Base-by-base conservation (phyloP, 768 basidiomycete species). In the Mrakia hoshinonis region DNA sequence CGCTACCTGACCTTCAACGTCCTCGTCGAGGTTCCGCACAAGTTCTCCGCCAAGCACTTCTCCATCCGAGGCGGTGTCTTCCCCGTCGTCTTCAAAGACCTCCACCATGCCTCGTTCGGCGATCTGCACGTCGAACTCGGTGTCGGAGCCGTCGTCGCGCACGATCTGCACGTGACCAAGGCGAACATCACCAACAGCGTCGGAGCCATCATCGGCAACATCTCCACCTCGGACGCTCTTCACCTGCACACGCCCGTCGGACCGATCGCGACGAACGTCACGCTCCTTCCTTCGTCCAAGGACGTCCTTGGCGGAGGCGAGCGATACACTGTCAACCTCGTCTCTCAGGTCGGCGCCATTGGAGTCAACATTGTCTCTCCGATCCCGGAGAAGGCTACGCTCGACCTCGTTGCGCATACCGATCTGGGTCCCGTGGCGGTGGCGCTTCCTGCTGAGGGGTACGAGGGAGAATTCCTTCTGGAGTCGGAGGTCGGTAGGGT, bases 141-240 rank as follows among this genome's bases (percentile, higher is more conserved):
- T 4, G 31, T 61, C 36, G 58, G 58, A 9, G 34, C 36, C 1
- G 58, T 61, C 1, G 36, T 61, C 11, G 31, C 58, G 1, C 58
- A 61, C 22, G 36, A 36, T 31, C 58, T 61, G 22, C 58, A 36
- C 36, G 11, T 36, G 22, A 9, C 18, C 36, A 36, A 1, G 9
- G n/a, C 58, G 31, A 61, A 61, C 22, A 39, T 61, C 58, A 61
- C 58, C 58, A 61, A 36, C 58, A 18, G 15, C 4, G 31, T 61
- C 58, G 58, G 58, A 10, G 5, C 58, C 36, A 61, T 61, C 58
- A 3, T 61, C 36, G 58, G 58, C 4, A 61, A 61, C 58, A 34
- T 61, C 22, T 36, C 58, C 22, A 29, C 34, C 15, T 22, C 58
- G 11, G 22, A 31, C 31, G 36, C 31, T 31, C 58, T 61, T 31